Evolutionary conservation across 192 early-diverging fungal genomes (phyloP).

Genomic region (Radiomyces spectabilis): DNA sequence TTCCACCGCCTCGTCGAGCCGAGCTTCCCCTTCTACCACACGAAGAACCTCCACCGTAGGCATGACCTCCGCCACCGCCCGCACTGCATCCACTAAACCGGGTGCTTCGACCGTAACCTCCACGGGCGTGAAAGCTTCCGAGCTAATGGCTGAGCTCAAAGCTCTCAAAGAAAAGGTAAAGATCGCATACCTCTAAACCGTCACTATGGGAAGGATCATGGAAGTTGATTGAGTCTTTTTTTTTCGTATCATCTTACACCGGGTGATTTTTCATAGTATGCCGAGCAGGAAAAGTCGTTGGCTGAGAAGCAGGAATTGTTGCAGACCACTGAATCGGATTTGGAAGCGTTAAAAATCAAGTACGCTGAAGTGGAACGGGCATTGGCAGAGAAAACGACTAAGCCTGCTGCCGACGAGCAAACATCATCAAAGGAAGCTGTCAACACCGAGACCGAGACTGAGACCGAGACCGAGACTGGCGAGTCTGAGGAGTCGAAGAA

Average conservation of each 20-base stretch:
- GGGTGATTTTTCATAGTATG: neutral
- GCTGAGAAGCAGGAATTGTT: neutral
- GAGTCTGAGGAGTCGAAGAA: conserved; percentile 1
- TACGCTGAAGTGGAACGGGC: too few relatives aligned
- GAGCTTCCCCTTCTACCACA: neutral
- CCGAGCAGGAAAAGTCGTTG: neutral
- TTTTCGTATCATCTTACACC: neutral
- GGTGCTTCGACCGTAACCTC: neutral
- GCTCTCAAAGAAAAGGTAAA: conserved; percentile 11
- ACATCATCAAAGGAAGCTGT: too few relatives aligned
- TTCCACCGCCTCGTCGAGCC: neutral
- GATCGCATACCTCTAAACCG: too few relatives aligned
- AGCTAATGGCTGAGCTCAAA: conserved; percentile 5
- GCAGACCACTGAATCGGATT: too few relatives aligned
- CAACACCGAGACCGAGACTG: too few relatives aligned
- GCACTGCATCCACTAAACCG: neutral
- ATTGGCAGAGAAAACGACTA: too few relatives aligned
- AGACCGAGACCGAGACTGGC: neutral
- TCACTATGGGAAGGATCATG: neutral
- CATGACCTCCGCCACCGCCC: neutral
- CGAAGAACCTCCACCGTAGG: neutral
- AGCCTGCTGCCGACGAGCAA: too few relatives aligned
- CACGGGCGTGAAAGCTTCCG: neutral
- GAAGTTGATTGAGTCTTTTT: neutral
- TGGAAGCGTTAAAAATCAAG: too few relatives aligned